These are phyloP conservation scores for Pyrus betulifolia DNA, from an alignment of 306 rosid genomes.

Conservation along the genomic window DNA sequence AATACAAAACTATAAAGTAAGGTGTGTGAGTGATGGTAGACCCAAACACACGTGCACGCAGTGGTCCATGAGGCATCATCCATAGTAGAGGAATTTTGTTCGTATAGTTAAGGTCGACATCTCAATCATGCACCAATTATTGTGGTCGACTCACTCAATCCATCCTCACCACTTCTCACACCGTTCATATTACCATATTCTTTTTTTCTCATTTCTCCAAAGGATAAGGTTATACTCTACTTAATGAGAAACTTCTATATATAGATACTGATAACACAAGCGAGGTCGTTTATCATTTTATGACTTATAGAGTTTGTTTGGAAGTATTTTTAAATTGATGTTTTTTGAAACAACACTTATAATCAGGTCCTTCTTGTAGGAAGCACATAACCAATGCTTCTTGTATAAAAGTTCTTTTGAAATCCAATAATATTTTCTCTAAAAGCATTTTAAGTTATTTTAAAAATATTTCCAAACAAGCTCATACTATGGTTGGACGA, in stretches of 20 bases:
- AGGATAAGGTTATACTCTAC: constrained; percentile 13
- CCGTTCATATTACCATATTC: constrained; percentile 13
- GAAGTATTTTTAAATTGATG: too few relatives aligned
- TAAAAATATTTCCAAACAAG: too few relatives aligned
- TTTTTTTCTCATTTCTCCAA: neutral
- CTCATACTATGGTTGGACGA: too few relatives aligned
- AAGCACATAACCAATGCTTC: too few relatives aligned
- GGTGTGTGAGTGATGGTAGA: constrained; percentile 25
- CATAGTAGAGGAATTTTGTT: constrained; percentile 49
- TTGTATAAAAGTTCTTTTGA: too few relatives aligned
- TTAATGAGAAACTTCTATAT: neutral
- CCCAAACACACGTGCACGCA: constrained; percentile 71
- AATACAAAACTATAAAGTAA: neutral
- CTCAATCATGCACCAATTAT: constrained; percentile 66
- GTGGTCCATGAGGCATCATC: constrained; percentile 48
- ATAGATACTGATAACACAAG: neutral
- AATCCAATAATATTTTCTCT: too few relatives aligned
- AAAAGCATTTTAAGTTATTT: too few relatives aligned
- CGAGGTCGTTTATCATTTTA: too few relatives aligned
- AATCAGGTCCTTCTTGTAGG: too few relatives aligned
- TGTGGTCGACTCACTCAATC: constrained; percentile 37
- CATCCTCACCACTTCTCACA: constrained; percentile 20
- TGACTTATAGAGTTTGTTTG: too few relatives aligned
- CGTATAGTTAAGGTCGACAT: constrained; percentile 57
- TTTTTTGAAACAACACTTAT: too few relatives aligned